A percentile compares a stretch with the other conserved stretches of the same genome.
Conservation (phyloP, 768 basidiomycete genomes). For the Paxillus ammoniavirescens region DNA sequence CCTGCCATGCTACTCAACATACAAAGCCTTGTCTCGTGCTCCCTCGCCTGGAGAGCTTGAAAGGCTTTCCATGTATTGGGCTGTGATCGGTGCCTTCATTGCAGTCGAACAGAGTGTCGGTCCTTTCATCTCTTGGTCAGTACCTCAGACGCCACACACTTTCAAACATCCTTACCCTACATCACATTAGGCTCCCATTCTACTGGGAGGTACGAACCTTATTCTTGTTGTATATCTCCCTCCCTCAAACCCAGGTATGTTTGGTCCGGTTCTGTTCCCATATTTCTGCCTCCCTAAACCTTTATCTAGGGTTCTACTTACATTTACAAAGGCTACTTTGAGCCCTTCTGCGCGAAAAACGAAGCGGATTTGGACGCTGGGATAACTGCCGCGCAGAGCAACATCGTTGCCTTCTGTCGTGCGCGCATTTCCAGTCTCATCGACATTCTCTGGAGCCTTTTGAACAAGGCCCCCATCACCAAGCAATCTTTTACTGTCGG, state of each 20-base stretch:
- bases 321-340: conserved; percentile 57
- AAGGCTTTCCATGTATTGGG: conserved; percentile 63
- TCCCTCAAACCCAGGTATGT: conserved; percentile 67
- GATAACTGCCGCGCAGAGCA: conserved; percentile 53
- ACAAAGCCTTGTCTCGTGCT: conserved; percentile 59
- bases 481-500: conserved; percentile 23
- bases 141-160: conserved; percentile 5
- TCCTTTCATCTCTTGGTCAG: conserved; percentile 65
- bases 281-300: conserved; percentile 6
- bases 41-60: conserved; percentile 54
- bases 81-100: conserved; percentile 56
- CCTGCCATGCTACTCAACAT: conserved; percentile 62
- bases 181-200: conserved; percentile 61
- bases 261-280: neutral
- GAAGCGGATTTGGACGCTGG: conserved; percentile 60
- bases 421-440: conserved; percentile 47
- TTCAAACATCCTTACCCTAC: conserved; percentile 14
- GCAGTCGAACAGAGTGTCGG: conserved; percentile 64
- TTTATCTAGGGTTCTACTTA: conserved; percentile 59
- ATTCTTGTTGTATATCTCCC: conserved; percentile 63
- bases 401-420: conserved; percentile 54
- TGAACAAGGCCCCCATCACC: conserved; percentile 40
- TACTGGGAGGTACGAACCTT: conserved; percentile 74
- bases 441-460: conserved; percentile 42
- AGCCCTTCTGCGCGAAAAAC: conserved; percentile 59